Percentiles rank a stretch among this genome's conserved stretches.
Conservation (phyloP, 2,329 filamentous ascomycete genomes). For the Sporothrix mexicana region DNA sequence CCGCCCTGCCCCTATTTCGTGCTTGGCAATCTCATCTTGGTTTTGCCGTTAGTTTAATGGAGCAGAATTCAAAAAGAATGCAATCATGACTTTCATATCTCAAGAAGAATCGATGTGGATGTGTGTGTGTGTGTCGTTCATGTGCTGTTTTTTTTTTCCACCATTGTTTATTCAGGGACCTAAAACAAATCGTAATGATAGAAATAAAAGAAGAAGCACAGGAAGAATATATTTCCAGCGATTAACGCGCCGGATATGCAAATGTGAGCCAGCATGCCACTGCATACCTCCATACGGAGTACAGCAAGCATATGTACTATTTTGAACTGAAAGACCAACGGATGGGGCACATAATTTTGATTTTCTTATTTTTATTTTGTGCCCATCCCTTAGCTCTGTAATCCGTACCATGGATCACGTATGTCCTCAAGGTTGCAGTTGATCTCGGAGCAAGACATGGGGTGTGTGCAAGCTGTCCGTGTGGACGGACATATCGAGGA, state of each 20-base stretch:
- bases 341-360: background rate
- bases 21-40: background rate
- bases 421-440: slow-evolving; percentile 23
- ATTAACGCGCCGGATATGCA: background rate
- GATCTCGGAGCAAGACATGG: slow-evolving; percentile 21
- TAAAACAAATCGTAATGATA: no score
- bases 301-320: background rate
- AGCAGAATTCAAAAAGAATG: background rate
- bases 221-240: background rate
- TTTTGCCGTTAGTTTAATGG: background rate
- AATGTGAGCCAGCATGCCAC: background rate
- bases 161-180: no score
- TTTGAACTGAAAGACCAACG: background rate
- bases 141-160: no score
- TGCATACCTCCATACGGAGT: no score
- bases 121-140: no score
- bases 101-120: no score
- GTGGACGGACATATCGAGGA: slow-evolving; percentile 3
- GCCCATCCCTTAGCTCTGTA: background rate
- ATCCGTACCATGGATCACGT: background rate
- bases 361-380: slow-evolving; percentile 5
- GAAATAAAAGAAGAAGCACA: no score
- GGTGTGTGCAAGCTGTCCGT: background rate
- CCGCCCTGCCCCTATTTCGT: slow-evolving; percentile 1
- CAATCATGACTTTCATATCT: background rate